Evolutionary conservation across 140 eudicot species (phyloP).

Genomic region (Bidens hawaiensis): DNA sequence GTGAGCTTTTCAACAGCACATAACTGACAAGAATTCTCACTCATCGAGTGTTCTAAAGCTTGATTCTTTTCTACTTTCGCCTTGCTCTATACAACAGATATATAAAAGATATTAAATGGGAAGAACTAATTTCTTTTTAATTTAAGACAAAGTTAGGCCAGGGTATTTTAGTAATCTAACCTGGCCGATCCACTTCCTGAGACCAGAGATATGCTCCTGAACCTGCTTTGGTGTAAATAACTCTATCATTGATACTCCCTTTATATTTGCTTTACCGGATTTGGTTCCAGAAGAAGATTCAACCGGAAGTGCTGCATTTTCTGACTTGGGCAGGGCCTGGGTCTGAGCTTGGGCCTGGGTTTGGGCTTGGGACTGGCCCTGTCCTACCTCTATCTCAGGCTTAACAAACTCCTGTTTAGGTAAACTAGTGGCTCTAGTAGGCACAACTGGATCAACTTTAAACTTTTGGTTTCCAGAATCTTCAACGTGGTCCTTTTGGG

Average conservation of each 20-base stretch:
- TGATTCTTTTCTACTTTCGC: slow-evolving; percentile 93
- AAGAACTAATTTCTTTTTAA: not conserved
- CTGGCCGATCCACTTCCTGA: slow-evolving; percentile 99
- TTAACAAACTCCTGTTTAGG: slow-evolving; percentile 42
- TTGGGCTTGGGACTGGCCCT: no score
- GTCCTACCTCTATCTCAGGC: slow-evolving; percentile 51
- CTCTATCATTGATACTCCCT: slow-evolving; percentile 88
- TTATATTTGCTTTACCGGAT: slow-evolving; percentile 83
- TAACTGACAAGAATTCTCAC: slow-evolving; percentile 90
- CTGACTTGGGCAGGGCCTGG: slow-evolving; percentile 37
- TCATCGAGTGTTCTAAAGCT: slow-evolving; percentile 84
- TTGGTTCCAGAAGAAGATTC: slow-evolving; percentile 55
- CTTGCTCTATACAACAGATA: slow-evolving; percentile 58
- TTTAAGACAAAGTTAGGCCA: not conserved
- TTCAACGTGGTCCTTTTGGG: slow-evolving; percentile 42
- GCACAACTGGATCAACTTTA: slow-evolving; percentile 25
- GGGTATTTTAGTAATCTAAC: slow-evolving; percentile 32
- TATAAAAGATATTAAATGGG: slow-evolving; percentile 8
- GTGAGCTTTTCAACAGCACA: slow-evolving; percentile 97
- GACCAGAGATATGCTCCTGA: slow-evolving; percentile 81
- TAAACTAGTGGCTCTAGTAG: slow-evolving; percentile 29
- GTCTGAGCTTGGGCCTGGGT: not conserved
- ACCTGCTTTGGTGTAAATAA: slow-evolving; percentile 92
- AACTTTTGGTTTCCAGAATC: slow-evolving; percentile 26
- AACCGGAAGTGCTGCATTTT: slow-evolving; percentile 28